Base-by-base conservation (phyloP, 2,329 filamentous ascomycete genomes). In the Verticillium zaregamsianum region DNA sequence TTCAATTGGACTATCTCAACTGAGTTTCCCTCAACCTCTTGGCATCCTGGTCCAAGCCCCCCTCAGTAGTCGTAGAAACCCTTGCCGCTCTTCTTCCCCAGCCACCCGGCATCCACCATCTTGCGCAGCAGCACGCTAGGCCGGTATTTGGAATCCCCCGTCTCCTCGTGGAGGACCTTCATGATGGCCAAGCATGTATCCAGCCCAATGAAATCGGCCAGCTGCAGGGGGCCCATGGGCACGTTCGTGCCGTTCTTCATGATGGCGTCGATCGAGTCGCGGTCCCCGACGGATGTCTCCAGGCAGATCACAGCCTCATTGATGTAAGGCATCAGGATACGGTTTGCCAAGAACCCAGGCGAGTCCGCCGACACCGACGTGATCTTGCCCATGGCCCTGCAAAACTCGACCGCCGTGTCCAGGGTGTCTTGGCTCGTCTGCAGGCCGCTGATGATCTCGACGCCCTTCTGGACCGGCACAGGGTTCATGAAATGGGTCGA, bases 241-340 rank as follows among this genome's bases (percentile, higher is more conserved):
- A 99, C 95, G 72, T 97, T 97, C 25, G 95, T 99, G 56, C 95
- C 95, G 69, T 97, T 97, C 85, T 97, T 98, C 95, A 99, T 99
- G 70, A 99, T 99, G 66, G 85, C 89, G 73, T 99, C 95, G 67
- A 99, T 99, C 66, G 94, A 91, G 71, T 98, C 93, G 68, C 91
- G 90, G 66, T 86, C 85, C 20, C 95, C 95, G 0, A 99, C 88
- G 3, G 92, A 91, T 0, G 95, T 97, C 79, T 99, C 95, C 15
- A 99, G 82, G 76, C 95, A 99, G 66, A 97, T 94, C 68, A 99
- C 83, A 9, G 96, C 95, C 79, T 99, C 95, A 74, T 99, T 99
- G 80, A 99, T 97, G 74, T 99, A 99, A 0, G 95, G 95, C 95
- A 99, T 99, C 63, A 99, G 80, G 64, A 99, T 99, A 11, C 95